Evolutionary conservation across 164 flowering plant genomes (phyloP).

Genomic region (Tinospora cordifolia): DNA sequence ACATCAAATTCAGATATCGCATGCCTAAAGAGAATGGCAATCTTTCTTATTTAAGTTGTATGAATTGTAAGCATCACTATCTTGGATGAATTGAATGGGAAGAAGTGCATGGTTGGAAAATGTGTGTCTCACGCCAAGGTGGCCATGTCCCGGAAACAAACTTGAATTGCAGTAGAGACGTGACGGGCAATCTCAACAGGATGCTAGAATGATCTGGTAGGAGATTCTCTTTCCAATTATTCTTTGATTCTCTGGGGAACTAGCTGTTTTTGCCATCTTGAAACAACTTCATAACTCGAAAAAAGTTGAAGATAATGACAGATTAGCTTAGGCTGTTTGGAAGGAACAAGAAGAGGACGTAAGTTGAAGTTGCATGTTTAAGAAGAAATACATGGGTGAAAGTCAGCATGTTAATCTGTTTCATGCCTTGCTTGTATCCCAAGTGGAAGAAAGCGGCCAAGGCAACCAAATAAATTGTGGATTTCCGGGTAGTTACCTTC

Average conservation of each 20-base stretch:
- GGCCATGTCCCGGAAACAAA: constrained; percentile 32
- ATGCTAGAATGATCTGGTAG: constrained; percentile 25
- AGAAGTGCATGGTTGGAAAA: constrained; percentile 11
- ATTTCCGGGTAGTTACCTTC: not conserved
- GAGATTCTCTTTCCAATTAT: constrained; percentile 5
- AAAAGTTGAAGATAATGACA: too few relatives aligned
- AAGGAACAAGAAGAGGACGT: too few relatives aligned
- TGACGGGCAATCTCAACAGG: constrained; percentile 26
- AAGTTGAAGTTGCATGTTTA: too few relatives aligned
- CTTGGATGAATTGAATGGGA: not conserved
- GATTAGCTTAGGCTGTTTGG: too few relatives aligned
- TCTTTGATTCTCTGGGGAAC: not conserved
- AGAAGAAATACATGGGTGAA: too few relatives aligned
- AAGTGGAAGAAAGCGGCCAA: not conserved
- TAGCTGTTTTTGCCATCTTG: too few relatives aligned
- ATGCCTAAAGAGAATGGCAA: constrained; percentile 18
- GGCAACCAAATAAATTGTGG: not conserved
- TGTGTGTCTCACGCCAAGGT: constrained; percentile 21
- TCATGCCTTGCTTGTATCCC: too few relatives aligned
- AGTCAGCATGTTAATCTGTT: too few relatives aligned
- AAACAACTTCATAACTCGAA: not conserved
- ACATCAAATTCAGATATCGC: constrained; percentile 31
- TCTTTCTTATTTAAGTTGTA: constrained; percentile 4
- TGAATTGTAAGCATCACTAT: not conserved
- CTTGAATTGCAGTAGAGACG: constrained; percentile 25